Base-by-base conservation (phyloP, 495 filamentous ascomycete genomes). In the Diplogelasinospora grovesii region DNA sequence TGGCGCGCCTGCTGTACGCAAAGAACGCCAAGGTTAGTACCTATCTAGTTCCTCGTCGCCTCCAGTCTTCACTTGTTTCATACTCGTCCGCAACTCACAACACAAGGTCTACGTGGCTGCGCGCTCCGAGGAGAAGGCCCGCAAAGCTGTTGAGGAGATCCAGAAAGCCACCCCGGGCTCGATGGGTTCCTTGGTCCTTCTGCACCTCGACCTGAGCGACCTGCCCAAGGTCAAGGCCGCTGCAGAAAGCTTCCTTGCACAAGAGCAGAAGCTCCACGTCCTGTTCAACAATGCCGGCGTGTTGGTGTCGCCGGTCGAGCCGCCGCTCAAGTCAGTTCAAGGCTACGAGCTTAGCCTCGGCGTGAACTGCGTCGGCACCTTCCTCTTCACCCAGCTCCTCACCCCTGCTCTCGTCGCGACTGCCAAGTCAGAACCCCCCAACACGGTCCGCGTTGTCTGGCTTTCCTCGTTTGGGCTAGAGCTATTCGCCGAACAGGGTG, bases 21-120 rank as follows among this genome's bases (percentile, higher is more conserved):
- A 58, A 60, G 31, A 59, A 68, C 31, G 72, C 61, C 28, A 75
- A 65, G 19, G 66, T 78, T n/a, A n/a, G n/a, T n/a, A n/a, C n/a
- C n/a, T n/a, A n/a, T n/a, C n/a, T n/a, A n/a, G n/a, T n/a, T n/a
- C n/a, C n/a, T n/a, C n/a, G n/a, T n/a, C n/a, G n/a, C n/a, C n/a
- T n/a, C 11, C 8, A 8, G n/a, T 27, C 25, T 27, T 27, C n/a
- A 8, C 25, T 27, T 27, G 7, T n/a, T 27, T n/a, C 7, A 27
- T 27, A 27, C 25, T 27, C 25, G 7, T 27, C 25, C 25, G 8
- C 7, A 27, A 27, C 25, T 27, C 7, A 27, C 8, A 7, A 8
- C 25, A 27, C 25, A n/a, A n/a, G n/a, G 20, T 37, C 21, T 78
- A 76, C 51, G 56, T 77, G 21, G 70, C 70, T 1, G 57, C 61